Evolutionary conservation across 345 rosid species (phyloP), one percentile per base, ranked within the genome.

Genomic region (Xanthoceras sorbifolium): DNA sequence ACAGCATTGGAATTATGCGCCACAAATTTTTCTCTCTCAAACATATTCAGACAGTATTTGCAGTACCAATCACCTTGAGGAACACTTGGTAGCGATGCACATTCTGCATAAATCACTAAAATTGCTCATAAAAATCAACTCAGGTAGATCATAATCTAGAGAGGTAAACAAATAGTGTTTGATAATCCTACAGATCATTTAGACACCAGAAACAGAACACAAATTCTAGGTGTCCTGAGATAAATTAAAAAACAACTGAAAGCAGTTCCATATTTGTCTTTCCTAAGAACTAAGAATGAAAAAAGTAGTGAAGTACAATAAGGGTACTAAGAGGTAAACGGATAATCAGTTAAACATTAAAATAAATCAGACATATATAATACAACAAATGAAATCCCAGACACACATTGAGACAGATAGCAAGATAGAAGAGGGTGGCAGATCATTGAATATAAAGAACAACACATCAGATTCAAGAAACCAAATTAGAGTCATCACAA

Each of bases 41-140:
- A 85, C 82, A 79, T 78, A 77, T 85, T 89, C 86, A 87, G 83
- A 80, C 99, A 96, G 85, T 87, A 91, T 74, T 89, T 85, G 88
- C 99, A 96, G 73, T 90, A 89, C 99, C 99, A 96, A 81, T 86
- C 86, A 73, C 98, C 97, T 48, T 79, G 89, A 46, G 99, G 98
- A 76, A 91, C 66, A 79, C 82, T 87, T 66, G 90, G 76, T 54
- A 92, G 86, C 79, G 89, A 87, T 48, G 88, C 91, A 73, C 99
- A 96, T 75, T 91, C 99, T 96, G 89, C 84, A 75, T 54, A 82
- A 69, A 71, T 78, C 80, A 85, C 75, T 63, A 67, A 82, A 76
- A 61, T 61, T 75, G 48, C 14, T 44, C 67, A 72, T 38, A 29
- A 64, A 46, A 76, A 68, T 62, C 54, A 73, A 70, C 44, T 25